Conservation (phyloP, 148 eudicot genomes). For the Rhododendron henanense region DNA sequence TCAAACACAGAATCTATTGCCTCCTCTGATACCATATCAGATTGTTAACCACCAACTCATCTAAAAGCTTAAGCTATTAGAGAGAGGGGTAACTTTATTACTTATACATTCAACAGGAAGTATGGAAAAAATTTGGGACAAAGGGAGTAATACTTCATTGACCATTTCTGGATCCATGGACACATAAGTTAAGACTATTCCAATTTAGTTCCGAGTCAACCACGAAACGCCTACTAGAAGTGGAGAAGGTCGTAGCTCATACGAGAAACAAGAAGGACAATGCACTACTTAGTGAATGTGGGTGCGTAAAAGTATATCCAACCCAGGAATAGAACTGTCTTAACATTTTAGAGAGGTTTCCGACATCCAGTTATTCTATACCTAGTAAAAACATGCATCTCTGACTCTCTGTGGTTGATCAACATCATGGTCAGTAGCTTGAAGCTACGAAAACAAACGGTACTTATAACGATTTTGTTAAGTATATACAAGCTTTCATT, state of each 20-base stretch:
- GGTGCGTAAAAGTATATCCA: background rate
- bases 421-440: background rate
- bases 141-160: background rate
- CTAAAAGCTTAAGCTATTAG: too few relatives aligned
- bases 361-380: background rate
- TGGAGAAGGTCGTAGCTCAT: background rate
- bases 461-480: background rate
- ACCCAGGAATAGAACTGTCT: background rate
- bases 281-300: background rate
- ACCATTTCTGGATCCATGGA: background rate
- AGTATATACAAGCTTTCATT: background rate
- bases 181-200: background rate
- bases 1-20: too few relatives aligned
- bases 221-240: background rate
- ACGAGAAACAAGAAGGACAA: background rate
- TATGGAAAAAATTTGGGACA: too few relatives aligned
- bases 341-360: background rate
- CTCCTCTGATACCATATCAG: too few relatives aligned
- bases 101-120: too few relatives aligned
- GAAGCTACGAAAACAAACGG: background rate
- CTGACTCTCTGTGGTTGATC: background rate
- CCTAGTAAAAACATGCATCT: background rate
- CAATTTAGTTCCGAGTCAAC: background rate
- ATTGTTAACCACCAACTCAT: too few relatives aligned
- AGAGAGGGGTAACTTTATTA: too few relatives aligned